These are phyloP conservation scores for Urochloa ruziziensis DNA, from an alignment of 176 grass and related monocot species.

Conservation along the genomic window DNA sequence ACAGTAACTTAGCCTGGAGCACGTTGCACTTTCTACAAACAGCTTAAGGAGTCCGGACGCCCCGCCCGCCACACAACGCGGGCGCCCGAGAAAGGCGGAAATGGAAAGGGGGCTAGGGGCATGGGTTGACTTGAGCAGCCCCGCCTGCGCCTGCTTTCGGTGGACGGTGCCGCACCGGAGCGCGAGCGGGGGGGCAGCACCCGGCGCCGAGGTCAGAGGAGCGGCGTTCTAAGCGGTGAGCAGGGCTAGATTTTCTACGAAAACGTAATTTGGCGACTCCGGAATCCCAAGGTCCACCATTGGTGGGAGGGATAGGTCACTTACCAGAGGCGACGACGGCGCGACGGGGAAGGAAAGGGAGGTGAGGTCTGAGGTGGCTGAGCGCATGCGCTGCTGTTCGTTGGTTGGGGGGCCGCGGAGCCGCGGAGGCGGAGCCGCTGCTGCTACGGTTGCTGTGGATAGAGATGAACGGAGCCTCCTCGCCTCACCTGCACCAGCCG, in stretches of 20 bases:
- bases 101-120: background rate
- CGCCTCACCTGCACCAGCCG: constrained; percentile 2
- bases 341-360: background rate
- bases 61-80: too few species aligned
- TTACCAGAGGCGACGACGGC: background rate
- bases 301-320: background rate
- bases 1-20: background rate
- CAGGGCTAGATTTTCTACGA: background rate
- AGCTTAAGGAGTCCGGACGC: background rate
- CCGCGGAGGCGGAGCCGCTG: background rate
- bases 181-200: background rate
- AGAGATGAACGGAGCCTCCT: background rate
- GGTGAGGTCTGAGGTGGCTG: background rate
- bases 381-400: background rate
- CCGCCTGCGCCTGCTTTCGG: background rate
- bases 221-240: background rate
- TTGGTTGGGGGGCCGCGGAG: background rate
- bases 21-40: background rate
- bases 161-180: background rate
- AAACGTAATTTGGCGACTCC: background rate
- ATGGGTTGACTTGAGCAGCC: background rate
- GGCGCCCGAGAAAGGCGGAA: background rate
- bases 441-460: background rate
- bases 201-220: background rate
- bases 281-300: background rate